A percentile compares a stretch with the other conserved stretches of the same genome.
Evolutionary conservation across 192 early-diverging fungal species (phyloP).

Genomic region (Dissophora globulifera): DNA sequence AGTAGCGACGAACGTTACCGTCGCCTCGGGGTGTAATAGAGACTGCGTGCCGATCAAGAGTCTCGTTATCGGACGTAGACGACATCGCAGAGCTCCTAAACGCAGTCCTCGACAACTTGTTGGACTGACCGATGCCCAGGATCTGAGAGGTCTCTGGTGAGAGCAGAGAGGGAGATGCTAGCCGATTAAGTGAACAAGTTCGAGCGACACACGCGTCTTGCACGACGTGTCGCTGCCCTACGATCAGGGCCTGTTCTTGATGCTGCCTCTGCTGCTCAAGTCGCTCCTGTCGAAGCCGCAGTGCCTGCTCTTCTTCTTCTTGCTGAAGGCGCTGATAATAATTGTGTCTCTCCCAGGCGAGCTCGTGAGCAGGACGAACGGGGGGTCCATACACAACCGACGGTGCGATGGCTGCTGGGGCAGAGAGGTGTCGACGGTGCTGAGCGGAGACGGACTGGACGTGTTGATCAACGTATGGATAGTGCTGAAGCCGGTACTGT

Average conservation of each 20-base stretch:
- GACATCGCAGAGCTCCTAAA: neutral
- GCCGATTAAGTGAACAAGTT: constrained; percentile 32
- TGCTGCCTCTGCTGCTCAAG: neutral
- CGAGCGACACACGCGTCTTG: constrained; percentile 18
- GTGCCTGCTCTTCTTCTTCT: constrained; percentile 15
- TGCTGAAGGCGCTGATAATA: constrained; percentile 36
- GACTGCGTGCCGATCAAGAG: too few species aligned
- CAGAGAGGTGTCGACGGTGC: constrained; percentile 1
- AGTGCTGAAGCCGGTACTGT: constrained; percentile 1
- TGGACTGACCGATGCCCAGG: constrained; percentile 38
- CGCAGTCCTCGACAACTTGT: constrained; percentile 3
- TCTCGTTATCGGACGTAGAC: too few species aligned
- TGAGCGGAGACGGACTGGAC: neutral
- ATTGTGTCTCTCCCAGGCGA: constrained; percentile 42
- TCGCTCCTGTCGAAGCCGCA: neutral
- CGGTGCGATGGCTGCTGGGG: neutral
- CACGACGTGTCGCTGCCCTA: neutral
- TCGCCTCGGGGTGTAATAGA: too few species aligned
- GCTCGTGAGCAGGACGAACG: constrained; percentile 18
- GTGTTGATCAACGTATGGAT: neutral
- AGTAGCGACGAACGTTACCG: too few species aligned
- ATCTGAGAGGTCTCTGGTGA: constrained; percentile 29
- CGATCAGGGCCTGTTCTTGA: too few species aligned
- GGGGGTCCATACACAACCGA: constrained; percentile 1
- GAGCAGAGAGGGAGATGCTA: constrained; percentile 16